Conservation (phyloP, 2,329 filamentous ascomycete species). For the Talaromyces piceae region DNA sequence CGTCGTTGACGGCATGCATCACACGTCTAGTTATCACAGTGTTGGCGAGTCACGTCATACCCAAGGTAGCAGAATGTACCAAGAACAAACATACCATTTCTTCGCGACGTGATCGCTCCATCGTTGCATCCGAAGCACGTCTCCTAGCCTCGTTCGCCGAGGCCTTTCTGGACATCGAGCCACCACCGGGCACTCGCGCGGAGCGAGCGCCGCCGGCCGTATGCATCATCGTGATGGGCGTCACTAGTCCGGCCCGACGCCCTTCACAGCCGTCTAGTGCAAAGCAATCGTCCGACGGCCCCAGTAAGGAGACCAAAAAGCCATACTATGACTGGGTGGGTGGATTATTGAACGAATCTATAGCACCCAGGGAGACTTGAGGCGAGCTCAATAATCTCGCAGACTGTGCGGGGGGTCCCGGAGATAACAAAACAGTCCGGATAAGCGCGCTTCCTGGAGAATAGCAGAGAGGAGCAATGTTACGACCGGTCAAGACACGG, state of each 20-base stretch:
- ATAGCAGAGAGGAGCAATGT: too few species aligned
- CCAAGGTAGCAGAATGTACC: neutral
- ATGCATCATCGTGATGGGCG: neutral
- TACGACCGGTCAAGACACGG: too few species aligned
- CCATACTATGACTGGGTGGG: neutral
- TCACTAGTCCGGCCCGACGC: neutral
- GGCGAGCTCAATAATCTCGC: neutral
- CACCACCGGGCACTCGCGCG: neutral
- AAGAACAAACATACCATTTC: neutral
- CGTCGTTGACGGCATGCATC: constrained; percentile 9
- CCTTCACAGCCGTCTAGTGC: neutral
- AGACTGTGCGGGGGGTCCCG: neutral
- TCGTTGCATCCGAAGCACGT: neutral
- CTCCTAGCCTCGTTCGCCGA: neutral
- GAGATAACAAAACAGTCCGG: too few species aligned
- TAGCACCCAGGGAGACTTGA: neutral
- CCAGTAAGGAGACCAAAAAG: neutral
- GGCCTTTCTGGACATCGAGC: neutral
- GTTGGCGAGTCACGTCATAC: neutral
- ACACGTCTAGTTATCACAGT: constrained; percentile 2
- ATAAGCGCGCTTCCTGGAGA: too few species aligned
- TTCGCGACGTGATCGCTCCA: neutral
- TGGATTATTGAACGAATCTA: neutral
- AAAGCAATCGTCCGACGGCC: neutral
- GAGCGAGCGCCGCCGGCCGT: neutral